These are phyloP conservation scores for Kodamaea ohmeri DNA, from an alignment of 1,139 yeast genomes.

Conservation along the genomic window DNA sequence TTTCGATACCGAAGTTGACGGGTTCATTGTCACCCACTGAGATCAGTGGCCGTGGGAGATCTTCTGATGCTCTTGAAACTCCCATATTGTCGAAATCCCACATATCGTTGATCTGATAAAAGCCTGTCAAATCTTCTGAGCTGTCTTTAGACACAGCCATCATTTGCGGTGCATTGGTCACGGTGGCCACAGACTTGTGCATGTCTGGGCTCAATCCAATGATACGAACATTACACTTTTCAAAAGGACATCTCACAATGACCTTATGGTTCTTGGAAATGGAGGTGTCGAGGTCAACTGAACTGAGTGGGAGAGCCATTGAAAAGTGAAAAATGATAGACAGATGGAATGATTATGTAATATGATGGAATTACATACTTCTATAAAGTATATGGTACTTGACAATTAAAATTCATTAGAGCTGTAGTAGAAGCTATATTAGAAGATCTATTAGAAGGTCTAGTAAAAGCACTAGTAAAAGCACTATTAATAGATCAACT, in stretches of 20 bases:
- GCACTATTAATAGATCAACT: too few relatives aligned
- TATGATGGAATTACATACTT: too few relatives aligned
- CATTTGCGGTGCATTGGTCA: slow-evolving; percentile 35
- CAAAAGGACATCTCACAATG: slow-evolving; percentile 37
- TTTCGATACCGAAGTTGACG: slow-evolving; percentile 33
- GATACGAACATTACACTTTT: slow-evolving; percentile 34
- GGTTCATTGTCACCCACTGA: slow-evolving; percentile 15
- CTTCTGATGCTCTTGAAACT: slow-evolving; percentile 52
- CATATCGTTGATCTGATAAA: slow-evolving; percentile 49
- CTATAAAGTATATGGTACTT: too few relatives aligned
- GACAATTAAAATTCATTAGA: too few relatives aligned
- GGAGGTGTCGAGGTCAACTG: slow-evolving; percentile 8
- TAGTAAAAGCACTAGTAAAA: too few relatives aligned
- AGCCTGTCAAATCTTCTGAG: slow-evolving; percentile 17
- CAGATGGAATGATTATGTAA: too few relatives aligned
- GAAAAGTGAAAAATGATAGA: too few relatives aligned
- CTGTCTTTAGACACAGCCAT: slow-evolving; percentile 15
- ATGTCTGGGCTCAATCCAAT: slow-evolving; percentile 26
- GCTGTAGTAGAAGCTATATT: too few relatives aligned
- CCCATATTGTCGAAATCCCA: slow-evolving; percentile 82
- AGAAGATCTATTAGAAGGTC: too few relatives aligned
- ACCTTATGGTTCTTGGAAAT: slow-evolving; percentile 7
- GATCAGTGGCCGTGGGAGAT: slow-evolving; percentile 20
- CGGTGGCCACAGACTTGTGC: slow-evolving; percentile 13
- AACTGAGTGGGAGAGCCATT: slow-evolving; percentile 5